Evolutionary conservation across 1,284 basidiomycete species (phyloP).

Genomic region (Ganoderma boninense): DNA sequence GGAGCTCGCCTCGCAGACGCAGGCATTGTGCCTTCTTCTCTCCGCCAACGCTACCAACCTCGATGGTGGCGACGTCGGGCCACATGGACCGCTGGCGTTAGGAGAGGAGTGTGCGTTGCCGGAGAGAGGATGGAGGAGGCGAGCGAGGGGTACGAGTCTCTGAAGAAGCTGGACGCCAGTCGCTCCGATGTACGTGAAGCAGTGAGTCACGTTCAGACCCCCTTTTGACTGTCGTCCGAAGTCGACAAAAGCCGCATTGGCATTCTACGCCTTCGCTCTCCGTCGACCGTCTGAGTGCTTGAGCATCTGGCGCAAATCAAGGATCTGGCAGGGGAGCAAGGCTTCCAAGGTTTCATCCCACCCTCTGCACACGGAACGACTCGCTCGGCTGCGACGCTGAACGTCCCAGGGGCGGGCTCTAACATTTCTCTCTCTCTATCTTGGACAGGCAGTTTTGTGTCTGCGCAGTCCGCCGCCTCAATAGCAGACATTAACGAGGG

Average conservation of each 20-base stretch:
- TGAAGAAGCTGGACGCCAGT: constrained; percentile 59
- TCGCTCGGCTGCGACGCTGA: constrained; percentile 51
- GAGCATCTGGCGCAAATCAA: constrained; percentile 63
- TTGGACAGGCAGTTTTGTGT: constrained; percentile 55
- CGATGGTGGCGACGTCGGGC: constrained; percentile 52
- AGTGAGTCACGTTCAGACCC: constrained; percentile 16
- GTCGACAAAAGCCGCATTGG: constrained; percentile 70
- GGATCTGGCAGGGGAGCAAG: constrained; percentile 57
- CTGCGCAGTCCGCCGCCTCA: constrained; percentile 49
- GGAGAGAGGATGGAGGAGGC: constrained; percentile 65
- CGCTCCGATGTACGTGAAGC: constrained; percentile 65
- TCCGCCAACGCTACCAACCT: constrained; percentile 48
- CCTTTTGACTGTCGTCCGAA: constrained; percentile 38
- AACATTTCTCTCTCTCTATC: constrained; percentile 55
- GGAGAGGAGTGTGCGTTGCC: constrained; percentile 64
- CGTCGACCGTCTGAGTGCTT: constrained; percentile 68
- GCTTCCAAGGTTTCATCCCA: constrained; percentile 60
- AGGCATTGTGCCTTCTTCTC: constrained; percentile 68
- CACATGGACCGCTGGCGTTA: constrained; percentile 52
- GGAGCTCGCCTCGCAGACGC: constrained; percentile 73
- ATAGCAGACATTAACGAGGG: constrained; percentile 66
- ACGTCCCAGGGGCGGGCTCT: constrained; percentile 43
- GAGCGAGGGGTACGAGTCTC: constrained; percentile 53
- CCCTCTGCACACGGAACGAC: constrained; percentile 51
- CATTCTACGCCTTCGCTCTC: constrained; percentile 82